Evolutionary conservation across 2,329 filamentous ascomycete genomes (phyloP).

Genomic region (Aspergillus transmontanensis): DNA sequence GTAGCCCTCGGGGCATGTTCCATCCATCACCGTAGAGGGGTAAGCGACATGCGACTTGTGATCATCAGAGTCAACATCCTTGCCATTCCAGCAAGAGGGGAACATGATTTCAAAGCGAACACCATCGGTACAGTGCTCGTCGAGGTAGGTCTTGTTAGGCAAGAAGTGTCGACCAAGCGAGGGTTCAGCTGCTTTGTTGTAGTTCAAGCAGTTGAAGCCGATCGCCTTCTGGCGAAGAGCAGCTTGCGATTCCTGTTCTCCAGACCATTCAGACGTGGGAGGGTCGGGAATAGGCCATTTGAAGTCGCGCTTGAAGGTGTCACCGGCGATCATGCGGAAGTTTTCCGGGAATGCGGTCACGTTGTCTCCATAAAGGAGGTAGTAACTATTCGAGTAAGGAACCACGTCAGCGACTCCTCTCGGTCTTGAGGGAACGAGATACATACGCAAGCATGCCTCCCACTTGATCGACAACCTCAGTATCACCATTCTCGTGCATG

Average conservation of each 20-base stretch:
- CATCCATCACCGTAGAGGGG: slow-evolving; percentile 73
- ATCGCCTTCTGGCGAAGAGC: slow-evolving; percentile 77
- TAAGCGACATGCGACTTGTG: slow-evolving; percentile 73
- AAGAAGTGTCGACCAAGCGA: slow-evolving; percentile 80
- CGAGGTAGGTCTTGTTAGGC: slow-evolving; percentile 77
- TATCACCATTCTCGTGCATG: slow-evolving; percentile 66
- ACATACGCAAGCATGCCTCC: slow-evolving; percentile 86
- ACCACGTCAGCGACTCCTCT: neutral
- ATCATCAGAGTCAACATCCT: slow-evolving; percentile 56
- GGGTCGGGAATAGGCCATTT: slow-evolving; percentile 67
- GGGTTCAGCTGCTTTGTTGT: slow-evolving; percentile 64
- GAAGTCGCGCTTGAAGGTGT: slow-evolving; percentile 69
- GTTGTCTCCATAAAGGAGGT: slow-evolving; percentile 70
- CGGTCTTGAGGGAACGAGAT: too few species aligned
- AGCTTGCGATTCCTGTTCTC: slow-evolving; percentile 66
- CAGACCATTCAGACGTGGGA: slow-evolving; percentile 71
- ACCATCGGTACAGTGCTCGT: slow-evolving; percentile 79
- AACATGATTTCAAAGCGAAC: slow-evolving; percentile 84
- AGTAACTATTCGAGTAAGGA: slow-evolving; percentile 63
- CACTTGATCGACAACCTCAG: slow-evolving; percentile 70
- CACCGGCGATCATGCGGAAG: slow-evolving; percentile 82
- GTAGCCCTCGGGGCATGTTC: slow-evolving; percentile 71
- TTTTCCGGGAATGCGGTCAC: slow-evolving; percentile 73
- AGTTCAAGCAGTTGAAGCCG: slow-evolving; percentile 96
- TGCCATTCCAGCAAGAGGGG: slow-evolving; percentile 85